Percentiles rank a stretch among this genome's conserved stretches.
These are phyloP conservation scores for Malus domestica DNA, from an alignment of 306 rosid genomes.

Conservation along the genomic window DNA sequence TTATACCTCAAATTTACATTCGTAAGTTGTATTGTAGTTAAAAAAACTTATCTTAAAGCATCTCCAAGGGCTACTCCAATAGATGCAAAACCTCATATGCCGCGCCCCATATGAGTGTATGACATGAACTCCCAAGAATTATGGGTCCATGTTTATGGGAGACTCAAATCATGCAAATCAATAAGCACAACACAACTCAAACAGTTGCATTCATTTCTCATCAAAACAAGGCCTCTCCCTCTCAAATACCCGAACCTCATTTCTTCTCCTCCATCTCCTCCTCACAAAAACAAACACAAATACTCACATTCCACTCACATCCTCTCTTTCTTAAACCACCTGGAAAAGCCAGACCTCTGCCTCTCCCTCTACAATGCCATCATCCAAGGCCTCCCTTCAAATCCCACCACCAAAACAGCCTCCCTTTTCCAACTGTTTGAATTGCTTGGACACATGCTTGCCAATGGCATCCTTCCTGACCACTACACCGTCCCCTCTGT, in stretches of 20 bases:
- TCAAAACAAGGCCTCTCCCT: constrained; percentile 24
- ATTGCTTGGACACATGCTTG: constrained; percentile 19
- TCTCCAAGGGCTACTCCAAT: too few species aligned
- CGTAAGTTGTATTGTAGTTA: too few species aligned
- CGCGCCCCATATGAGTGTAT: not conserved
- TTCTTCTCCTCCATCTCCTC: not conserved
- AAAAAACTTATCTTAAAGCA: too few species aligned
- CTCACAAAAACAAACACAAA: too few species aligned
- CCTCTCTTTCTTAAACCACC: constrained; percentile 16
- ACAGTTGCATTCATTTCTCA: constrained; percentile 25
- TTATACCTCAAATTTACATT: too few species aligned
- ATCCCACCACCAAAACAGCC: not conserved
- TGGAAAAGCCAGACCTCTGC: constrained; percentile 4
- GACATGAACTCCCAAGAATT: constrained; percentile 21
- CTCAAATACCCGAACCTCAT: constrained; percentile 1
- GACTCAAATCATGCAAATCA: constrained; percentile 17
- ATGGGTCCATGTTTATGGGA: not conserved
- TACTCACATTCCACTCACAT: constrained; percentile 8
- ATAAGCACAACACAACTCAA: constrained; percentile 4
- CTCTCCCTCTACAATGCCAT: constrained; percentile 29
- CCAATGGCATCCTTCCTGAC: constrained; percentile 23
- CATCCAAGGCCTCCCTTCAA: constrained; percentile 13
- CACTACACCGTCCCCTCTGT: constrained; percentile 26
- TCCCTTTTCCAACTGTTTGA: constrained; percentile 5
- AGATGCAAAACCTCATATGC: too few species aligned